Percentiles rank a stretch among this genome's conserved stretches.
Evolutionary conservation across 257 asterid genomes (phyloP).

Genomic region (Solanum medicagineum): DNA sequence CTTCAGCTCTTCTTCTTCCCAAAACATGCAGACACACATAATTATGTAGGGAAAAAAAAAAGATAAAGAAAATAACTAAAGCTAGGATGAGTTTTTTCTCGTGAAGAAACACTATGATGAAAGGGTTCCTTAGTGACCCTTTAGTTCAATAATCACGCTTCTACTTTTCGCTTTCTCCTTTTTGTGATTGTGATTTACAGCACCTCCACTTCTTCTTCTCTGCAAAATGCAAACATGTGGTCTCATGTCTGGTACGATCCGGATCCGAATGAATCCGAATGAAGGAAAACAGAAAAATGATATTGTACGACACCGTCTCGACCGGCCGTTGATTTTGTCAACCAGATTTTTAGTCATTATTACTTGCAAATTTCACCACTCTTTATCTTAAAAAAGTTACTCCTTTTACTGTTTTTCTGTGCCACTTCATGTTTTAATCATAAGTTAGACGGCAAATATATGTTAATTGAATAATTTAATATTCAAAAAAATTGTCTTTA

Average conservation of each 20-base stretch:
- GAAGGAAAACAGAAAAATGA: neutral
- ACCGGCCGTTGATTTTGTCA: neutral
- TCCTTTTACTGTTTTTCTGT: neutral
- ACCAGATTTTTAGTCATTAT: neutral
- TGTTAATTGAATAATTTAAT: no score
- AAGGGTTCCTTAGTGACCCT: neutral
- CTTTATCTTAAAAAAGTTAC: neutral
- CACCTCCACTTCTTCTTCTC: neutral
- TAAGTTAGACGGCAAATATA: neutral
- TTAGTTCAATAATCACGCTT: neutral
- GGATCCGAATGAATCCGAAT: neutral
- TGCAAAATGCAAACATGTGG: neutral
- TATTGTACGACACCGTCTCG: neutral
- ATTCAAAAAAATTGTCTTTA: no score
- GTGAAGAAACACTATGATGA: constrained; percentile 11
- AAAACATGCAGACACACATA: constrained; percentile 11
- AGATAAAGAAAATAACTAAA: neutral
- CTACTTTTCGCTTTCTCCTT: neutral
- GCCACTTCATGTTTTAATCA: neutral
- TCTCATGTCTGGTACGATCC: neutral
- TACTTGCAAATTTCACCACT: neutral
- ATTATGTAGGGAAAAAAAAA: neutral
- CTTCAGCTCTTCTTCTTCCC: neutral
- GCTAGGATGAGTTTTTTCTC: constrained; percentile 10
- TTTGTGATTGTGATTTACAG: constrained; percentile 19